phyloP scores from a whole-genome alignment of 768 basidiomycete genomes.

The Hericium rajendrae region DNA sequence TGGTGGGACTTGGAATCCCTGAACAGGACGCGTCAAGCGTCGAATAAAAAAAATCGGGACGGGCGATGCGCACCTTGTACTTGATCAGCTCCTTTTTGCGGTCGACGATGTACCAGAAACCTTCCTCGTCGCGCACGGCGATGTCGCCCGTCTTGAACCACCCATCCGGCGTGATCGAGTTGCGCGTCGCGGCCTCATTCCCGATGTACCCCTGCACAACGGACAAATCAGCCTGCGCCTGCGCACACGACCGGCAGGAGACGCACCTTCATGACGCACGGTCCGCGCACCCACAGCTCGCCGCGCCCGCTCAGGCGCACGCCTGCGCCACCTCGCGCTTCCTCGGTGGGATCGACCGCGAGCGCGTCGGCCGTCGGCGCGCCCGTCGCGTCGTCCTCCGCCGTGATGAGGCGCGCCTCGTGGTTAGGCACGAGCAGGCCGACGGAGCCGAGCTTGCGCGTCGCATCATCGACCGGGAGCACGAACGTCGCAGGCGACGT shows the following conservation, averaged over 20 bases:
- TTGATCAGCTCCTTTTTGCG: constrained; percentile 69
- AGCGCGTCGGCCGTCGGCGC: constrained; percentile 48
- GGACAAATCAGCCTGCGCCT: neutral
- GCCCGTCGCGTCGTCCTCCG: neutral
- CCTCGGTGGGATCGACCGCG: constrained; percentile 72
- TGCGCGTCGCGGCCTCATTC: constrained; percentile 58
- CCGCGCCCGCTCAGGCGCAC: constrained; percentile 29
- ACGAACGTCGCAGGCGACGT: constrained; percentile 66
- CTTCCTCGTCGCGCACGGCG: constrained; percentile 53
- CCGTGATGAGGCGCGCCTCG: constrained; percentile 61
- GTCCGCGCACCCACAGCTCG: constrained; percentile 77
- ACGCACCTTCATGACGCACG: constrained; percentile 67
- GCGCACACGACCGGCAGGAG: neutral
- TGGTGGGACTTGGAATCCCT: constrained; percentile 52
- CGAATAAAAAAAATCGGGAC: constrained; percentile 18
- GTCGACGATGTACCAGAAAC: constrained; percentile 69
- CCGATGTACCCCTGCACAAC: constrained; percentile 57
- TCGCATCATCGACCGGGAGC: constrained; percentile 33
- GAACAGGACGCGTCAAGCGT: neutral
- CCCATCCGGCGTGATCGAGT: constrained; percentile 57
- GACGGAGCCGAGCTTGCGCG: constrained; percentile 50
- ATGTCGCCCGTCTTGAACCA: constrained; percentile 93
- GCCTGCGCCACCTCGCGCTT: constrained; percentile 61
- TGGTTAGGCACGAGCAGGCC: constrained; percentile 69
- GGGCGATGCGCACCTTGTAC: constrained; percentile 39